Conservation (phyloP, 2,329 filamentous ascomycete species). For the Gnomoniopsis smithogilvyi region DNA sequence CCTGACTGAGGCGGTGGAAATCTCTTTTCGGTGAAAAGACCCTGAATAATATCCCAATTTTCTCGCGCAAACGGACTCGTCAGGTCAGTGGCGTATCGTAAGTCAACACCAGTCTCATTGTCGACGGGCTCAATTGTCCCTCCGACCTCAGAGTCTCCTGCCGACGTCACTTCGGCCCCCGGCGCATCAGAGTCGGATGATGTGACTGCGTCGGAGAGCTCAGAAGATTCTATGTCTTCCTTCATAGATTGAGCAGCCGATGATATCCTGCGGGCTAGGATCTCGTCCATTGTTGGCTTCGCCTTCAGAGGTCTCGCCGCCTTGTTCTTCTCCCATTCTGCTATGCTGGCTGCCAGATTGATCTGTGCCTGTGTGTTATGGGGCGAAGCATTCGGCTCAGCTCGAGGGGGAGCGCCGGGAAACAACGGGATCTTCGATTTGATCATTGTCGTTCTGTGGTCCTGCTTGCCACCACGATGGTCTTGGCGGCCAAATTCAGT, state of each 20-base stretch:
- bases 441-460: background rate
- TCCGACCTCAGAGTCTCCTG: background rate
- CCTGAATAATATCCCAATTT: background rate
- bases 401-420: background rate
- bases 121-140: background rate
- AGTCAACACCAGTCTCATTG: background rate
- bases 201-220: background rate
- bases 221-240: background rate
- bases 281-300: conserved; percentile 2
- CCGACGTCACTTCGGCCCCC: background rate
- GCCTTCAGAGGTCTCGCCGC: background rate
- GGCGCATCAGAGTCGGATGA: background rate
- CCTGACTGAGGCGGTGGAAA: background rate
- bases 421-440: background rate
- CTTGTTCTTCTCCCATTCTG: background rate
- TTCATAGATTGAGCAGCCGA: no score
- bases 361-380: background rate
- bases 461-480: rapidly evolving
- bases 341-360: background rate
- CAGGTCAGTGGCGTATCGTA: background rate
- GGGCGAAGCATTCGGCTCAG: background rate
- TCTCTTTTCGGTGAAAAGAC: background rate
- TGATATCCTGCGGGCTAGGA: background rate
- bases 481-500: background rate
- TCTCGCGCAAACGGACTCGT: background rate